Evolutionary conservation across 129 eudicot genomes (phyloP), one percentile per base, ranked within the genome.

Genomic region (Sambucus nigra): DNA sequence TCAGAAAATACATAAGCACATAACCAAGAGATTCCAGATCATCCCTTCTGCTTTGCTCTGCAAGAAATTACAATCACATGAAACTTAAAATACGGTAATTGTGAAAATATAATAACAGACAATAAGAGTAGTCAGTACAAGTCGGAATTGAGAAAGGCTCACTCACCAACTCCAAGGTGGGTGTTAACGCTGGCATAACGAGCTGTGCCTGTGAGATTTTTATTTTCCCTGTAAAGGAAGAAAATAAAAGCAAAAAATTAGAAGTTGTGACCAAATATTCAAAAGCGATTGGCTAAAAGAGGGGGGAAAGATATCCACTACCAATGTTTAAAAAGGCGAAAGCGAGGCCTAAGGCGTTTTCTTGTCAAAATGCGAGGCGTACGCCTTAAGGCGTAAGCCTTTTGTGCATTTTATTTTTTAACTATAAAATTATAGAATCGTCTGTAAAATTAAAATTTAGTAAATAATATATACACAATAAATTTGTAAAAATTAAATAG

Each of bases 201-300:
- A 68, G 95, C 92, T 25, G 95, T 86, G 42, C 95, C 95, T 2
- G 87, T 86, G 52, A 86, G 92, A 68, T 86, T 86, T 72, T 86
- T 86, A 61, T 86, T 86, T 75, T 86, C 95, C 82, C 95, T 86
- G 73, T n/a, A n/a, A n/a, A n/a, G n/a, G n/a, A n/a, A n/a, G n/a
- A n/a, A n/a, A n/a, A n/a, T n/a, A n/a, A 41, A 71, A 46, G 35
- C 2, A 53, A 35, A 35, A 35, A 66, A n/a, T n/a, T 35, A 8
- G 42, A 7, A 35, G 8, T 35, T 8, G 12, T 3, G 42, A 15
- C n/a, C 12, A 8, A 5, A 31, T 31, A 31, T 31, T 31, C 9
- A 31, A 31, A 5, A 9, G 9, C 3, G 8, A 2, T 7, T 7
- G 42, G 42, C 42, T 35, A 35, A 35, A 15, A 15, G 13, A 35